phyloP scores from a whole-genome alignment of 2,329 filamentous ascomycete species.

The Penicillium decumbens region DNA sequence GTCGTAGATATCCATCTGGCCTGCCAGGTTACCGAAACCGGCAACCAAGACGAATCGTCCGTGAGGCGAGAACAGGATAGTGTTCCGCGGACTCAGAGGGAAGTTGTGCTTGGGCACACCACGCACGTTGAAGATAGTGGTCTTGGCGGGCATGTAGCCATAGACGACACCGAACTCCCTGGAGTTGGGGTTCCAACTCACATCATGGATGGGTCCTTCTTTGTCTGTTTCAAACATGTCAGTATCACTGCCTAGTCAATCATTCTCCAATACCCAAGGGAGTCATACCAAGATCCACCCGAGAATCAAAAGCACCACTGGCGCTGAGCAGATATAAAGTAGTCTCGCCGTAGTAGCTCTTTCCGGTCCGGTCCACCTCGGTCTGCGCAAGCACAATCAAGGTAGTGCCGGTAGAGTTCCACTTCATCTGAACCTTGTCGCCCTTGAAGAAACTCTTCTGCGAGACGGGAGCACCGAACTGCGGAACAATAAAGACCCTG shows the following conservation, averaged over 20 bases:
- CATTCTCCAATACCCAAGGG: background rate
- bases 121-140: conserved; percentile 91
- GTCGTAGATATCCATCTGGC: conserved; percentile 97
- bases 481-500: conserved; percentile 88
- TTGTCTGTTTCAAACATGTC: conserved; percentile 58
- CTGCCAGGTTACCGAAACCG: conserved; percentile 94
- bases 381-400: conserved; percentile 94
- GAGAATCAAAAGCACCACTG: conserved; percentile 85
- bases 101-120: conserved; percentile 81
- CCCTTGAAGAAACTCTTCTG: conserved; percentile 99
- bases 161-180: conserved; percentile 98
- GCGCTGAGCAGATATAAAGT: conserved; percentile 92
- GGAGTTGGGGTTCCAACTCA: conserved; percentile 96
- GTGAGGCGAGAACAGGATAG: conserved; percentile 88
- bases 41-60: conserved; percentile 90
- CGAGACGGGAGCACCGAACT: conserved; percentile 76
- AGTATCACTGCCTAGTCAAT: conserved; percentile 14
- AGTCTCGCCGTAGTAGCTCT: conserved; percentile 99
- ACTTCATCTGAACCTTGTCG: conserved; percentile 97
- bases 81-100: conserved; percentile 83
- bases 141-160: conserved; percentile 98
- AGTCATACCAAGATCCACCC: conserved; percentile 65
- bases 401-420: conserved; percentile 88
- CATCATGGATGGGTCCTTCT: conserved; percentile 95
- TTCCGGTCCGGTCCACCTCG: conserved; percentile 95